Base-by-base conservation (phyloP, 139 green algal species). In the Microglena sp. region DNA sequence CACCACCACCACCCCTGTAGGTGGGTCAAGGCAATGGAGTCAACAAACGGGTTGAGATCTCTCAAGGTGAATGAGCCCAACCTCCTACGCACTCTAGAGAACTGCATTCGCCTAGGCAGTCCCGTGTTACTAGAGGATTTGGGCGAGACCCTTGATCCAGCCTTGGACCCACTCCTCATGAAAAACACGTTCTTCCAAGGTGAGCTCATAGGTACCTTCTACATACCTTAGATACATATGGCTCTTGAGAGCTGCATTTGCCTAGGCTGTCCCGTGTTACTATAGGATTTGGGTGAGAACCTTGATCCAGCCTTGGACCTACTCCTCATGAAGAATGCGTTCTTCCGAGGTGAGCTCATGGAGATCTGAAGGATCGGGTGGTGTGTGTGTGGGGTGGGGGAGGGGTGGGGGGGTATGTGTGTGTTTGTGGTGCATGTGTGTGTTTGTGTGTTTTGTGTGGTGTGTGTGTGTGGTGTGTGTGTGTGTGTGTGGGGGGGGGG, bases 21-120 rank as follows among this genome's bases (percentile, higher is more conserved):
- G 44, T 94, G 87, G 87, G 75, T 92, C 11, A 89, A 89, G 40
- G 69, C 71, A 22, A 85, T 90, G 77, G 84, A 91, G 72, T 40
- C 58, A 0, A 80, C 78, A 27, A 77, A 77, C 46, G 79, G 80
- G 2, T 78, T 94, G 54, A 65, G 82, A 1, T 60, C 73, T 21
- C 60, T 89, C 22, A 79, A 80, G 22, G 72, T 77, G 0, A 84
- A 67, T 4, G 84, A 90, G 56, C 15, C 55, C 11, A 76, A 78
- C 35, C 78, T 86, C 34, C 69, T 92, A 71, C 75, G 79, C 33
- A 76, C 75, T 26, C 31, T 92, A 24, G 84, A 90, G 81, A 82
- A 79, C 55, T 70, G 72, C 56, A 79, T 94, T 5, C 81, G 84
- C 26, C 66, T 85, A 28, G 84, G 87, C 29, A 77, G 62, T 33